A percentile compares a stretch with the other conserved stretches of the same genome.
These are phyloP conservation scores for Candida tropicalis DNA, from an alignment of 1,139 yeast genomes.

Conservation along the genomic window DNA sequence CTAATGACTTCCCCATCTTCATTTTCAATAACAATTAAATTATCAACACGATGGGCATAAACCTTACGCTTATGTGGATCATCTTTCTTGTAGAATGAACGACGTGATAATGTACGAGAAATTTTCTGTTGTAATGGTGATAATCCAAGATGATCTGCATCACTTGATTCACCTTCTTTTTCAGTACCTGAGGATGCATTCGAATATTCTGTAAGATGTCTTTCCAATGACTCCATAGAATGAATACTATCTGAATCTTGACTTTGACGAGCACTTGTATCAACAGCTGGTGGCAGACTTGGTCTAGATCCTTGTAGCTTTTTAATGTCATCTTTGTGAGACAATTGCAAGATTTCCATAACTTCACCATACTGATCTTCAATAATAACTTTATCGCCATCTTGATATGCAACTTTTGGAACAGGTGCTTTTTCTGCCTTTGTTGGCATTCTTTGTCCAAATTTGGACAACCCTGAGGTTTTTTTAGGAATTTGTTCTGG, in stretches of 20 bases:
- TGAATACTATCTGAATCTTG: conserved; percentile 40
- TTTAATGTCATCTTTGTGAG: conserved; percentile 7
- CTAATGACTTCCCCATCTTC: conserved; percentile 90
- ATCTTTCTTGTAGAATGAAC: conserved; percentile 31
- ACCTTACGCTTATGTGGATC: conserved; percentile 35
- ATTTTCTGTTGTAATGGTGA: conserved; percentile 9
- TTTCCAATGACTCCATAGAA: conserved; percentile 42
- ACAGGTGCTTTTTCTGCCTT: conserved; percentile 14
- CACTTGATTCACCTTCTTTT: background rate
- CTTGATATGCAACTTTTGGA: conserved; percentile 65
- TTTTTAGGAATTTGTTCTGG: conserved; percentile 8
- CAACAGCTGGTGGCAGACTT: background rate
- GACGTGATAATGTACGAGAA: conserved; percentile 17
- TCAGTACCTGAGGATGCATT: conserved; percentile 17
- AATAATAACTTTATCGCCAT: conserved; percentile 67
- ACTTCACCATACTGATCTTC: conserved; percentile 87
- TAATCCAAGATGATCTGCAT: conserved; percentile 1
- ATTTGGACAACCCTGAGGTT: conserved; percentile 15
- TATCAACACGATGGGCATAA: conserved; percentile 56
- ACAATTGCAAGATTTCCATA: conserved; percentile 43
- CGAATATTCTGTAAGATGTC: conserved; percentile 39
- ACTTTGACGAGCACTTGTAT: background rate
- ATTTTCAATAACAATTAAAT: conserved; percentile 81
- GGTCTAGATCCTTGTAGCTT: background rate
- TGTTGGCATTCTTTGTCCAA: conserved; percentile 15